These are phyloP conservation scores for Zea mays DNA, from an alignment of 176 grass and related monocot genomes.

Conservation along the genomic window Zm-B73-REFERENCE-NAM-5.0 NC_050103.1:24980501-24981000, in stretches of 20 bases:
- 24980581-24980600: constrained; percentile 38
- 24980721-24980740: background rate
- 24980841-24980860: background rate
- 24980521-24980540: background rate
- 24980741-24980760: background rate
- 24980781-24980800: background rate
- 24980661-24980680: too few species aligned
- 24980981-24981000: background rate
- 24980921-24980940: background rate
- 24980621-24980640: background rate
- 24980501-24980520: constrained; percentile 34
- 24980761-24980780: background rate
- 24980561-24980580: background rate
- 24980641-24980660: background rate
- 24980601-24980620: constrained; percentile 2
- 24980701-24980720: too few species aligned
- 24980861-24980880: background rate
- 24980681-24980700: too few species aligned
- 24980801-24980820: background rate
- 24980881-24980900: background rate
- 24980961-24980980: background rate
- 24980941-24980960: background rate
- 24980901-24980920: background rate
- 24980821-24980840: background rate
- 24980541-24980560: background rate